phyloP scores from a whole-genome alignment of 2,329 filamentous ascomycete genomes.

The Nannizziopsis arthrosporioides region DNA sequence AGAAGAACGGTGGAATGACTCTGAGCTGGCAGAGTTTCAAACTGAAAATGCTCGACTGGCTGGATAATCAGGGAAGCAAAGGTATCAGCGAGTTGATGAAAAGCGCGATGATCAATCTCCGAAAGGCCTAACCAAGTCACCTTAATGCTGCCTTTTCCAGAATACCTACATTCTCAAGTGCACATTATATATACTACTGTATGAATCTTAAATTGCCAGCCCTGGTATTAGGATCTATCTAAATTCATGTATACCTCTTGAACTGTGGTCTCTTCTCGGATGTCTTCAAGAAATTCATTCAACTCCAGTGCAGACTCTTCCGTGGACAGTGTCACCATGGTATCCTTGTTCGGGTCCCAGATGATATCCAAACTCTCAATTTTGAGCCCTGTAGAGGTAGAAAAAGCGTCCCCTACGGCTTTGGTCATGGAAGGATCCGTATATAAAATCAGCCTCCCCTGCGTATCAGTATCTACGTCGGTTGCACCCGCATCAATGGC shows the following conservation, averaged over 20 bases:
- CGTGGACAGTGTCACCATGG: conserved; percentile 52
- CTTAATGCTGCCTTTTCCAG: not conserved
- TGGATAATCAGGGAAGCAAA: conserved; percentile 51
- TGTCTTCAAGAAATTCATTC: conserved; percentile 41
- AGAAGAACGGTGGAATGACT: conserved; percentile 52
- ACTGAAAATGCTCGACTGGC: conserved; percentile 55
- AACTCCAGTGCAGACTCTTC: conserved; percentile 47
- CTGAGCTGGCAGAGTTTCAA: conserved; percentile 65
- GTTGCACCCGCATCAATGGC: conserved; percentile 73
- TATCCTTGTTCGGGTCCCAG: conserved; percentile 74
- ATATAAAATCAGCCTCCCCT: conserved; percentile 60
- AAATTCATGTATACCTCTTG: conserved; percentile 69
- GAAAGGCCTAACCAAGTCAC: conserved; percentile 31
- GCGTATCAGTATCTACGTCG: conserved; percentile 44
- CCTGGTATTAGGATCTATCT: conserved; percentile 4
- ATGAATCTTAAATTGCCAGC: conserved; percentile 15
- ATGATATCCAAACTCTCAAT: conserved; percentile 68
- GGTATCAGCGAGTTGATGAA: conserved; percentile 64
- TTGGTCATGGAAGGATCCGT: conserved; percentile 56
- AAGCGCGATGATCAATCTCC: conserved; percentile 67
- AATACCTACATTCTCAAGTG: not conserved
- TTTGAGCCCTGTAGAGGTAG: conserved; percentile 51
- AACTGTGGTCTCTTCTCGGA: conserved; percentile 58
- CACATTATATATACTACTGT: conserved; percentile 3
- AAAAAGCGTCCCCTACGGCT: conserved; percentile 52